Percentiles rank a stretch among this genome's conserved stretches.
Evolutionary conservation across 805 yeast species (phyloP).

Genomic region (Saccharomycopsis sp.): DNA sequence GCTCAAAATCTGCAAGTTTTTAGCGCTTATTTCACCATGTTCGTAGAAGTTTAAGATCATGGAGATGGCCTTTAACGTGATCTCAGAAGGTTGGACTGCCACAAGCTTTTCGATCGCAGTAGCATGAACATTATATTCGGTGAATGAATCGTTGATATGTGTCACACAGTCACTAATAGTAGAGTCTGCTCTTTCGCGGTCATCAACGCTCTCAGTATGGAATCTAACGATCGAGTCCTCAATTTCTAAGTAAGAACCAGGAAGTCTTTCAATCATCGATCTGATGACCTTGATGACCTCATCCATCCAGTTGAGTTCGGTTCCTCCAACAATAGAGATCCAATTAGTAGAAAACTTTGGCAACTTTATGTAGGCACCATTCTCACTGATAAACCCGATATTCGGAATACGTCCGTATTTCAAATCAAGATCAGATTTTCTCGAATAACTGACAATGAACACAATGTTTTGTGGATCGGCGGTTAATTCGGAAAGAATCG

Average conservation of each 20-base stretch:
- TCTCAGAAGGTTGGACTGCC: constrained; percentile 60
- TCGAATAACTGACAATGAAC: constrained; percentile 62
- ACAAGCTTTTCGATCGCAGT: constrained; percentile 62
- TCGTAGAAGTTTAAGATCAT: constrained; percentile 40
- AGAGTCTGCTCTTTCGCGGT: constrained; percentile 54
- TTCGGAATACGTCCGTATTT: constrained; percentile 60
- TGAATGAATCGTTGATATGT: constrained; percentile 72
- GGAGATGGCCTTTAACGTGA: constrained; percentile 50
- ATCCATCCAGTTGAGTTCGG: constrained; percentile 51
- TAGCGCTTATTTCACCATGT: constrained; percentile 21
- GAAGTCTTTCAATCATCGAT: constrained; percentile 66
- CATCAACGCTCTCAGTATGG: constrained; percentile 64
- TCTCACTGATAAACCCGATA: constrained; percentile 83
- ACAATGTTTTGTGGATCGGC: constrained; percentile 56
- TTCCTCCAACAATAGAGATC: constrained; percentile 56
- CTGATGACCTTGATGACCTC: constrained; percentile 48
- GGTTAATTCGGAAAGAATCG: constrained; percentile 53
- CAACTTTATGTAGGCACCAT: constrained; percentile 72
- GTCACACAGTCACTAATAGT: constrained; percentile 80
- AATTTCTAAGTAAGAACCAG: constrained; percentile 65
- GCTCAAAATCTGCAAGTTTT: constrained; percentile 25
- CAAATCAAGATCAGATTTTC: constrained; percentile 58
- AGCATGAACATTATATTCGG: constrained; percentile 66
- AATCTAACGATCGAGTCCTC: constrained; percentile 74
- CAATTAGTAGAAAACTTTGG: constrained; percentile 43